Conservation (phyloP, 1,139 yeast genomes). For the Scheffersomyces titani region DNA sequence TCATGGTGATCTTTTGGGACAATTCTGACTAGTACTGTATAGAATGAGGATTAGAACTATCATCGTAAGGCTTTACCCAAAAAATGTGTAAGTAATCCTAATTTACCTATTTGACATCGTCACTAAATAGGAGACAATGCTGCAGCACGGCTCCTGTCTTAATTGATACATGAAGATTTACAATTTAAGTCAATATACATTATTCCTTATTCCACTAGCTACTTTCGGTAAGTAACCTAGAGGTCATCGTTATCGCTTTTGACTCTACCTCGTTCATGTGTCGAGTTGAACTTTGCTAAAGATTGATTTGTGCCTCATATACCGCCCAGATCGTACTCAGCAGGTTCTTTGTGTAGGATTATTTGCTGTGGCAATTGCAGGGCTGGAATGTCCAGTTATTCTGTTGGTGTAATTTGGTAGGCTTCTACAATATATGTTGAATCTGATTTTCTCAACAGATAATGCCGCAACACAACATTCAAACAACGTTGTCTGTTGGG, state of each 20-base stretch:
- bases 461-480: neutral
- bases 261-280: neutral
- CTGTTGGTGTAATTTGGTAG: neutral
- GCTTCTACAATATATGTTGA: neutral
- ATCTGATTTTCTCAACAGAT: neutral
- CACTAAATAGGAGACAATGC: neutral
- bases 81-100: neutral
- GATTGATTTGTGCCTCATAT: neutral
- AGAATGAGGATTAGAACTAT: neutral
- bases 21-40: no score
- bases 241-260: neutral
- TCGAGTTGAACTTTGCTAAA: neutral
- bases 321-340: neutral
- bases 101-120: no score
- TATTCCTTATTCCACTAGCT: neutral
- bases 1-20: no score
- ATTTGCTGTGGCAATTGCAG: neutral
- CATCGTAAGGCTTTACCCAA: neutral
- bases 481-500: neutral
- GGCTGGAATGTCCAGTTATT: neutral
- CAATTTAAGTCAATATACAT: neutral
- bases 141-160: neutral
- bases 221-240: neutral
- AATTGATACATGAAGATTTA: neutral
- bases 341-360: neutral